phyloP scores from a whole-genome alignment of 2,329 filamentous ascomycete species.

The Trichoderma pleuroti region DNA sequence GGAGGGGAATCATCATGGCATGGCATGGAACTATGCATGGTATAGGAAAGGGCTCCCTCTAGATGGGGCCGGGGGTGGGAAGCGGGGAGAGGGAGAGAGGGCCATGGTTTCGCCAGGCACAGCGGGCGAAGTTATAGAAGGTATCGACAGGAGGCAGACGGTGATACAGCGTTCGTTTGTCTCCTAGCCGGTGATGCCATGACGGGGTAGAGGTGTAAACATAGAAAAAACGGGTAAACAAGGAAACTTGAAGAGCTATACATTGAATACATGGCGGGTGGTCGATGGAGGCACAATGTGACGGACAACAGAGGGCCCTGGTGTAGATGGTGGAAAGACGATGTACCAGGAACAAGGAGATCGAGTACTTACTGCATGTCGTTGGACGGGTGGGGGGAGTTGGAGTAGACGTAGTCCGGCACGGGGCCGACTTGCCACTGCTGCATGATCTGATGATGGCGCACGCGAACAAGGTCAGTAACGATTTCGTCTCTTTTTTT shows the following conservation, averaged over 20 bases:
- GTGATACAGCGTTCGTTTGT: conserved; percentile 27
- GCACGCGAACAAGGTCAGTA: conserved; percentile 25
- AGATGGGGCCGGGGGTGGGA: conserved; percentile 6
- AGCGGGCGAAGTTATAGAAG: conserved; percentile 24
- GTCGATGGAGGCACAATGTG: conserved; percentile 5
- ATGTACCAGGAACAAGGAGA: conserved; percentile 33
- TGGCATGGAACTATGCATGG: conserved; percentile 24
- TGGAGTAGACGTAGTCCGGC: conserved; percentile 57
- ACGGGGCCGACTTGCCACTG: conserved; percentile 60
- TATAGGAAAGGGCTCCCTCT: conserved; percentile 20
- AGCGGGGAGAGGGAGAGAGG: conserved; percentile 14
- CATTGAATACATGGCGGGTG: conserved; percentile 21
- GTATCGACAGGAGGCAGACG: conserved; percentile 22
- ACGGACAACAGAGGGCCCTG: conserved; percentile 2
- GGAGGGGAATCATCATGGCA: conserved; percentile 28
- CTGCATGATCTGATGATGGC: conserved; percentile 51
- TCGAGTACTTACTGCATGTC: conserved; percentile 57
- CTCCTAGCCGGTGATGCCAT: conserved; percentile 19
- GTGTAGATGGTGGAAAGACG: conserved; percentile 21
- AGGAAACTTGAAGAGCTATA: conserved; percentile 11
- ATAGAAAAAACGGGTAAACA: not conserved
- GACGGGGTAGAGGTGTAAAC: conserved; percentile 17
- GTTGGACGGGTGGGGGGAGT: conserved; percentile 51
- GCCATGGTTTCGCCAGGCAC: conserved; percentile 21
- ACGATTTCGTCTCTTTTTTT: conserved; percentile 15